Base-by-base conservation (phyloP, 2,329 filamentous ascomycete genomes). In the Pyrenophora teres region DNA sequence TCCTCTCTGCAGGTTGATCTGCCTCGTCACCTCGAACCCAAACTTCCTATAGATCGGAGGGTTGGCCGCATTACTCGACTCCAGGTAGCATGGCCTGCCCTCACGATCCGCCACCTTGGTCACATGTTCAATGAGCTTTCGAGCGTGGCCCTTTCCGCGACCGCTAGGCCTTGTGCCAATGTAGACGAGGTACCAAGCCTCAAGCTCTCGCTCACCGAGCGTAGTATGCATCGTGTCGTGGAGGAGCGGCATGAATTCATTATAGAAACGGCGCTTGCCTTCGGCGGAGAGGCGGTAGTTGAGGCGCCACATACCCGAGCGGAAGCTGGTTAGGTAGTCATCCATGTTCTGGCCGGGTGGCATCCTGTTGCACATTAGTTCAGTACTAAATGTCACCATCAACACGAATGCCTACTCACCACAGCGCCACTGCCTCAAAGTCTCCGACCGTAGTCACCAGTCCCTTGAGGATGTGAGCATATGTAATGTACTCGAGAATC, bases 131-230 rank as follows among this genome's bases (percentile, higher is more conserved):
- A 94, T 84, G 56, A 92, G 79, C 75, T 84, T 87, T 60, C 81
- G 81, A 13, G 85, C 88, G 71, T 90, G 90, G 9, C 90, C 90
- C 62, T 86, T 86, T 40, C 89, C 84, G 54, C 87, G 83, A 4
- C 86, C 84, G 55, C 79, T 80, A 30, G 87, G 85, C 71, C 86
- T 88, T 43, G 88, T 92, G 56, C 90, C 90, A 55, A 95, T 80
- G 73, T 93, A 94, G 40, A 92, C 88, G 47, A 95, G 84, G 72
- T 94, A 94, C 81, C 89, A 94, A 68, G 83, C 86, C 54, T 88
- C 79, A 61, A 79, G 72, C 68, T 90, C 87, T 43, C 85, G 81
- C 33, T 82, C 78, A 18, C 87, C 87, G 72, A 94, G 82, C 55
- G 89, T 80, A 55, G 83, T 80, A 54, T 80, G 77, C 78, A 92